Conservation (phyloP, 2,329 filamentous ascomycete genomes). For the Basipetospora chlamydospora region DNA sequence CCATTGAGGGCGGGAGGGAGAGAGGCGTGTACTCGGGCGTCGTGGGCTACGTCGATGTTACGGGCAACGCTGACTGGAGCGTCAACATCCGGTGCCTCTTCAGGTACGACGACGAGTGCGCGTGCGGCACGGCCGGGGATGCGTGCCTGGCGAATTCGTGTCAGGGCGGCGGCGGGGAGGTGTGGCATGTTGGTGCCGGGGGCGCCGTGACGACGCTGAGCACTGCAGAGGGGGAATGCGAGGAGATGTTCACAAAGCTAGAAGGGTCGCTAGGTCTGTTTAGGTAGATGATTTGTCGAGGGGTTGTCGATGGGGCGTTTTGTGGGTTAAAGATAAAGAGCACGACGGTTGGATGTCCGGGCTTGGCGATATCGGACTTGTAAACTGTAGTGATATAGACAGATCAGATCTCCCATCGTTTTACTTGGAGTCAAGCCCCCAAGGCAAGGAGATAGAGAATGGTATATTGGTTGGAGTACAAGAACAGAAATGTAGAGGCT, state of each 20-base stretch:
- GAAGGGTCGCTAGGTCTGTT: constrained; percentile 41
- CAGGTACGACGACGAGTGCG: constrained; percentile 47
- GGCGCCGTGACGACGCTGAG: constrained; percentile 82
- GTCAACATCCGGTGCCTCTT: constrained; percentile 81
- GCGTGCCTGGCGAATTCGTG: constrained; percentile 7
- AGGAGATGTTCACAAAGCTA: constrained; percentile 78
- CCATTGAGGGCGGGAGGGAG: constrained; percentile 46
- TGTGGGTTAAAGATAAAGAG: too few relatives aligned
- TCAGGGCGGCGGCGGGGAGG: constrained; percentile 29
- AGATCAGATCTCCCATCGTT: too few relatives aligned
- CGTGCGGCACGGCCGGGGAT: constrained; percentile 15
- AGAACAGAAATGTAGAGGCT: too few relatives aligned
- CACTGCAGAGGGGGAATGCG: constrained; percentile 64
- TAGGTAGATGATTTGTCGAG: too few relatives aligned
- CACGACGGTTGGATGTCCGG: too few relatives aligned
- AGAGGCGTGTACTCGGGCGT: constrained; percentile 78
- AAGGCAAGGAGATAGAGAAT: too few relatives aligned
- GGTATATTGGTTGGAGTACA: too few relatives aligned
- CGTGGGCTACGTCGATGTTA: constrained; percentile 77
- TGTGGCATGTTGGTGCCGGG: constrained; percentile 78
- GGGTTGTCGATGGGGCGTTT: too few relatives aligned
- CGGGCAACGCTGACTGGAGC: constrained; percentile 77
- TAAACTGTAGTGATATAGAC: too few relatives aligned
- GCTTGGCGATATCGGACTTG: too few relatives aligned
- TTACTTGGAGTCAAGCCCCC: too few relatives aligned